Percentiles rank a stretch among this genome's conserved stretches.
Conservation (phyloP, 2,329 filamentous ascomycete species). For the Claviceps capensis region DNA sequence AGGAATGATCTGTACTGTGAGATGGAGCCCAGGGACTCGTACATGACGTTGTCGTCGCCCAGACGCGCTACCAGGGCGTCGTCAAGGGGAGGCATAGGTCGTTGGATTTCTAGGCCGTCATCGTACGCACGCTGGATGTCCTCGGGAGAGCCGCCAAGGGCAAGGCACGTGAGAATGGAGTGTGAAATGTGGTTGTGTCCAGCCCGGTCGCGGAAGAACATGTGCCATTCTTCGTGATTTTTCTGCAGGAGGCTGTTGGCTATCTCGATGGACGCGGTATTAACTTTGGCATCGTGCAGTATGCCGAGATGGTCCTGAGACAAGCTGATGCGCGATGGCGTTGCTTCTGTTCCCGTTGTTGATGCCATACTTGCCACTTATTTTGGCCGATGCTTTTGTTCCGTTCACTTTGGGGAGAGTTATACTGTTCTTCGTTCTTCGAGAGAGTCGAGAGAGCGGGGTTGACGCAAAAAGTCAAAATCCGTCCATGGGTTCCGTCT, state of each 20-base stretch:
- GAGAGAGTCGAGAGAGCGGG: too few relatives aligned
- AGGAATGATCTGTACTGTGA: constrained; percentile 44
- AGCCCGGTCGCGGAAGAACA: constrained; percentile 16
- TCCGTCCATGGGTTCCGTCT: too few relatives aligned
- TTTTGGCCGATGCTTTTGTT: too few relatives aligned
- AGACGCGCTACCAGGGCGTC: constrained; percentile 8
- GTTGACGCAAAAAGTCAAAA: too few relatives aligned
- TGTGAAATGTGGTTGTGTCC: constrained; percentile 20
- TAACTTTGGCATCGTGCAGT: background rate
- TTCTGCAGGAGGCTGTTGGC: constrained; percentile 13
- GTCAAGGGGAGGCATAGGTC: constrained; percentile 13
- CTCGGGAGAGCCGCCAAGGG: constrained; percentile 14
- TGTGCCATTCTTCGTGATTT: constrained; percentile 18
- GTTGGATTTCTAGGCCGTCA: constrained; percentile 13
- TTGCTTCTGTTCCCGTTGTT: background rate
- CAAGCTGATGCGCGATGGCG: background rate
- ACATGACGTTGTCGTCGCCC: background rate
- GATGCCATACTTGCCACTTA: too few relatives aligned
- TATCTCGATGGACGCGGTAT: constrained; percentile 2
- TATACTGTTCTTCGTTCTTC: too few relatives aligned
- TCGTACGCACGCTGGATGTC: constrained; percentile 15
- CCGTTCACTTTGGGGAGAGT: too few relatives aligned
- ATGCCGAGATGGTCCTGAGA: background rate
- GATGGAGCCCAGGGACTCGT: constrained; percentile 5
- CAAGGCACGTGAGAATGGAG: constrained; percentile 14